A percentile compares a stretch with the other conserved stretches of the same genome.
These are phyloP conservation scores for Trichopus zeylanicus DNA, from an alignment of 116 monocot species.

Conservation along the genomic window DNA sequence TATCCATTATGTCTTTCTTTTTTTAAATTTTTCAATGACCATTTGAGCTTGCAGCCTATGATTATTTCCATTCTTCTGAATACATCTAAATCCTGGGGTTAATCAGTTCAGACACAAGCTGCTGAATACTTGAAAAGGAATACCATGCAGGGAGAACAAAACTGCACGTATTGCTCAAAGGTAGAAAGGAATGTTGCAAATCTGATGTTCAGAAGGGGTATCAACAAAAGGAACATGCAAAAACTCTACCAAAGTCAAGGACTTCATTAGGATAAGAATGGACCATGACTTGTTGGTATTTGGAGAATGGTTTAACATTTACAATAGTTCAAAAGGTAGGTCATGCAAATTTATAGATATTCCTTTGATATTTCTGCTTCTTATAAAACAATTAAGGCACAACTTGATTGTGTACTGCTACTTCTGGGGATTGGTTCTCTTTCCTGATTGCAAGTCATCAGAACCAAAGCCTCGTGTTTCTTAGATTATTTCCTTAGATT, in stretches of 20 bases:
- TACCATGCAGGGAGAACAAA: slow-evolving; percentile 14
- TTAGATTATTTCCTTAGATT: not conserved
- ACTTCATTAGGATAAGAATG: not conserved
- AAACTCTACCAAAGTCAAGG: slow-evolving; percentile 33
- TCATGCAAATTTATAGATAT: not conserved
- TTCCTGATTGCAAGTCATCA: not conserved
- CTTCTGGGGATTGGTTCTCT: not conserved
- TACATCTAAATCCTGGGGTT: not conserved
- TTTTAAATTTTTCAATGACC: not conserved
- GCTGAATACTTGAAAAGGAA: slow-evolving; percentile 52
- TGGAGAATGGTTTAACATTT: not conserved
- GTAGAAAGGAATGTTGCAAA: slow-evolving; percentile 25
- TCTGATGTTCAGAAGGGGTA: slow-evolving; percentile 39
- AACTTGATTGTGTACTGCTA: too few species aligned
- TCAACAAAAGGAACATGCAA: slow-evolving; percentile 43
- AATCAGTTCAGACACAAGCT: slow-evolving; percentile 45
- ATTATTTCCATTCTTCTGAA: slow-evolving; percentile 5
- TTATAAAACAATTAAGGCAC: too few species aligned
- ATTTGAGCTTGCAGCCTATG: not conserved
- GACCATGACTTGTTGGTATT: too few species aligned
- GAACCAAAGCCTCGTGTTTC: not conserved
- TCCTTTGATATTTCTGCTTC: not conserved
- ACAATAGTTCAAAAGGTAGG: not conserved
- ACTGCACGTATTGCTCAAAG: slow-evolving; percentile 1
- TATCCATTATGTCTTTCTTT: not conserved